A percentile compares a stretch with the other conserved stretches of the same genome.
phyloP scores from a whole-genome alignment of 495 filamentous ascomycete genomes.

The Niebla homalea region DNA sequence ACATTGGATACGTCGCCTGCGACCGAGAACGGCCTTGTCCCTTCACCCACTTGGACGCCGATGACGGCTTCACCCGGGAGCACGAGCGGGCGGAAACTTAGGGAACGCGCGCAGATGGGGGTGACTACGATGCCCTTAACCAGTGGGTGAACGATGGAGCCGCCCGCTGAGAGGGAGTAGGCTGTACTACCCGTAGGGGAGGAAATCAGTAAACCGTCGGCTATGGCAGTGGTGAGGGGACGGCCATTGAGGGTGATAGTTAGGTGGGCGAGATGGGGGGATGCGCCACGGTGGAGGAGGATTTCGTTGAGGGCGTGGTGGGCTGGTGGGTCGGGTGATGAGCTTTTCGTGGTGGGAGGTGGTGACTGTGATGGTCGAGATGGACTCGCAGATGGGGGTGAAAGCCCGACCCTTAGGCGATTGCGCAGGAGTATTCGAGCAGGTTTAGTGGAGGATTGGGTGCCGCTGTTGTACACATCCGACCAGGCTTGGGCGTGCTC shows the following conservation, averaged over 20 bases:
- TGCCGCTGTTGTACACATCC: conserved; percentile 87
- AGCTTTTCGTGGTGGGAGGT: conserved; percentile 24
- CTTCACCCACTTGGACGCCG: conserved; percentile 64
- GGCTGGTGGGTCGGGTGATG: conserved; percentile 41
- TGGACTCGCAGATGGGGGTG: conserved; percentile 42
- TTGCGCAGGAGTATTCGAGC: conserved; percentile 72
- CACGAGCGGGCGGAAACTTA: conserved; percentile 85
- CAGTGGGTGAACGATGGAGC: conserved; percentile 88
- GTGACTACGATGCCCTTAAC: conserved; percentile 80
- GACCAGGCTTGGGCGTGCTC: conserved; percentile 84
- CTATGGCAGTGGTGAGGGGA: conserved; percentile 81
- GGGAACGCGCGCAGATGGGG: conserved; percentile 81
- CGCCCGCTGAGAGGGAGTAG: conserved; percentile 81
- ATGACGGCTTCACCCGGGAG: conserved; percentile 78
- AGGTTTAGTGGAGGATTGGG: conserved; percentile 17
- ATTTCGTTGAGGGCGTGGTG: conserved; percentile 76
- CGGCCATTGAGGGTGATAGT: conserved; percentile 75
- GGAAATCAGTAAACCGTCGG: conserved; percentile 86
- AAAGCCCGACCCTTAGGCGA: conserved; percentile 71
- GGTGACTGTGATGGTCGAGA: conserved; percentile 27
- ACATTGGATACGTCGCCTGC: conserved; percentile 39
- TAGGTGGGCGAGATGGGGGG: conserved; percentile 81
- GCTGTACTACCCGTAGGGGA: conserved; percentile 93
- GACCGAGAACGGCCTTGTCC: conserved; percentile 31
- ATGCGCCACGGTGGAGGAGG: conserved; percentile 77